Conservation (phyloP, 1,284 basidiomycete species). For the Cryptococcus sp. region DNA sequence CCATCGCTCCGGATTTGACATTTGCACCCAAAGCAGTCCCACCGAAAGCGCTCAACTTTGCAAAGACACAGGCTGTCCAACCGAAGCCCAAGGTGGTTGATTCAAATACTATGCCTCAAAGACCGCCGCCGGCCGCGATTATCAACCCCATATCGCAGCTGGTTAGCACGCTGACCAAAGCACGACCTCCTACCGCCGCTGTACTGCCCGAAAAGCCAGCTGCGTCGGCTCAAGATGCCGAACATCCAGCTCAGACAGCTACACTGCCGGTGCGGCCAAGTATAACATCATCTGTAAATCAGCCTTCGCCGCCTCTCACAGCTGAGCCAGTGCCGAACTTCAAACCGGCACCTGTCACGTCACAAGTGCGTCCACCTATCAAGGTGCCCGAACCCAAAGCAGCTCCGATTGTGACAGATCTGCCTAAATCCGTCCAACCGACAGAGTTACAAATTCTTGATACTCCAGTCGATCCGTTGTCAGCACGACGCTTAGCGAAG, state of each 20-base stretch:
- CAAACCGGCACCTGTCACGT: conserved; percentile 5
- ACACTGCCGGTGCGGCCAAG: background rate
- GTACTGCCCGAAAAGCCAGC: no score
- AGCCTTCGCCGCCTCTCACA: background rate
- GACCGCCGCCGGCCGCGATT: no score
- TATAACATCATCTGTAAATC: background rate
- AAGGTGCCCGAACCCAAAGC: background rate
- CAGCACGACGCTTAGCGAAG: background rate
- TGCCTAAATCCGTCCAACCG: conserved; percentile 29
- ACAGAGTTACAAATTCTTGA: conserved; percentile 19
- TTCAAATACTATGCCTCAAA: no score
- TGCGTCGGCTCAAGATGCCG: background rate
- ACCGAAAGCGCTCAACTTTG: no score
- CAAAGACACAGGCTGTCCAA: no score
- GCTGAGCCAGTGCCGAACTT: conserved; percentile 6
- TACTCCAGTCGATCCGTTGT: conserved; percentile 12
- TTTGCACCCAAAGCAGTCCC: background rate
- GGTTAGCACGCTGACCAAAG: no score
- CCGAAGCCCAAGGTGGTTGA: no score
- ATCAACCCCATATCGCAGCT: no score
- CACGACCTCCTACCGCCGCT: no score
- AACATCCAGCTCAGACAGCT: background rate
- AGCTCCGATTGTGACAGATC: background rate
- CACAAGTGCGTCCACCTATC: background rate
- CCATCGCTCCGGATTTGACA: background rate